Evolutionary conservation across 371 early-diverging fungal species (phyloP), one percentile per base, ranked within the genome.

Genomic region (Catenaria anguillulae): DNA sequence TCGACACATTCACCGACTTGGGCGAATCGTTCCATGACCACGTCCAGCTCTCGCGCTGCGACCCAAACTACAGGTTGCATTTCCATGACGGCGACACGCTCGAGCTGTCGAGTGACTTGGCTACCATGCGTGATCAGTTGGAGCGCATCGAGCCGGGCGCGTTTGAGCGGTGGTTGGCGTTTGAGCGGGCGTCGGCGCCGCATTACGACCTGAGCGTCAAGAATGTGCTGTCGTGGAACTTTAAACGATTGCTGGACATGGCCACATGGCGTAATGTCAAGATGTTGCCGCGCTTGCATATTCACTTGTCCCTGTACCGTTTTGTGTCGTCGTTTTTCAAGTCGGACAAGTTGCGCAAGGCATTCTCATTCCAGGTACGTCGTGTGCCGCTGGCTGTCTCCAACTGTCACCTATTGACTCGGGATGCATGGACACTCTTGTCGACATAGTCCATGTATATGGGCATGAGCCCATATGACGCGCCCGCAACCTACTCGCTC

Each of bases 401-500:
- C n/a, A n/a, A n/a, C n/a, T n/a, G n/a, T n/a, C n/a, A n/a, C n/a
- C n/a, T n/a, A n/a, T n/a, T n/a, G n/a, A n/a, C n/a, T n/a, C n/a
- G n/a, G n/a, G n/a, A n/a, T n/a, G n/a, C n/a, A 42, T 33, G 29
- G 55, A 26, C 29, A 35, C 59, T 60, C 21, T 33, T 54, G 40
- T 33, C 33, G 42, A 33, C 10, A 10, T 40, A 40, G 40, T 40
- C 60, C 23, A 72, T 74, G 72, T 71, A 71, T 64, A 60, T 66
- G 72, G 82, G 84, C 21, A 81, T 81, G 82, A 77, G 76, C 17
- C 84, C 84, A 42, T 84, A 72, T 66, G 82, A 84, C 62, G 81
- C 82, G 21, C 82, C 84, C 5, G 84, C 76, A 21, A 79, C 80
- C 3, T 84, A 82, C 60, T 78, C 72, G 63, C 64, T 84, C 46